Evolutionary conservation across 83 land plant species (phyloP), one percentile per base, ranked within the genome.

Genomic region (Picea mariana): DNA sequence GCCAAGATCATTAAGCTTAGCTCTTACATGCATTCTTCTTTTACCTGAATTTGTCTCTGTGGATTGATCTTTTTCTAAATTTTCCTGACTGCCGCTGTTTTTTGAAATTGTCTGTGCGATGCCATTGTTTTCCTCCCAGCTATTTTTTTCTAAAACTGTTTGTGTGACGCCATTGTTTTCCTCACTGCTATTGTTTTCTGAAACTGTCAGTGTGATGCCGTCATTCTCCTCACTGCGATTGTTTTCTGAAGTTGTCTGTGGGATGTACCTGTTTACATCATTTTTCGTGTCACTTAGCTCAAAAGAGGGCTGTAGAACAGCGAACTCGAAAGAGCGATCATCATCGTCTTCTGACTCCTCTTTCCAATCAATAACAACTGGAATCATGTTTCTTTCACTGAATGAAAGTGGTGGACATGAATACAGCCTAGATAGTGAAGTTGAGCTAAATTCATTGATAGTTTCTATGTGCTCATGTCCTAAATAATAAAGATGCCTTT

Each of bases 401-500:
- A 16, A 40, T 3, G 52, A 1, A 42, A 34, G 18, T 47, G 17
- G 26, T 42, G 77, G 58, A 73, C 44, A 23, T 73, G 77, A 47
- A 47, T 3, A 47, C 11, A 47, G 44, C 16, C 26, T 47, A 42
- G 49, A n/a, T n/a, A 21, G 11, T 47, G 52, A 44, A n/a, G 26
- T 44, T 15, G 40, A 73, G 23, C 15, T 44, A 23, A 21, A 73
- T 42, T n/a, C 47, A 17, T 4, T 44, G 21, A 73, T 52, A 40
- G 11, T 73, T 9, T 73, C 77, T 44, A 9, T 42, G 58, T 8
- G n/a, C 23, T n/a, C 47, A 23, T 9, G 58, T 2, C 58, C 77
- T 44, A 44, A 73, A 73, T 44, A 73, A 73, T 73, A 73, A 7
- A 73, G 47, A 12, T 44, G 21, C 58, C 55, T 73, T 73, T 73